Conservation (phyloP, 192 early-diverging fungal genomes). For the Funneliformis mosseae region DNA sequence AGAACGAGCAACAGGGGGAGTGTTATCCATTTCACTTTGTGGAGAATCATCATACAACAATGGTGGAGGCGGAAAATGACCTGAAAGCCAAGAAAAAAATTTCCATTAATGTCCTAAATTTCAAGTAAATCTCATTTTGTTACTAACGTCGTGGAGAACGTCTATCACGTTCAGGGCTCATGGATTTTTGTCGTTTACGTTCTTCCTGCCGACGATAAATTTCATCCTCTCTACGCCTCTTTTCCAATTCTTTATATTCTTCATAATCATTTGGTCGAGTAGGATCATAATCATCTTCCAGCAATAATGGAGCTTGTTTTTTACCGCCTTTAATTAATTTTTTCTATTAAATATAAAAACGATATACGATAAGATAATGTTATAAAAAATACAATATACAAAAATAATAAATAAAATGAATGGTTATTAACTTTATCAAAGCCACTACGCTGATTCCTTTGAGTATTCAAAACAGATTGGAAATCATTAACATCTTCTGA, state of each 20-base stretch:
- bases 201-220: slow-evolving; percentile 34
- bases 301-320: slow-evolving; percentile 41
- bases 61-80: slow-evolving; percentile 42
- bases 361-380: background rate
- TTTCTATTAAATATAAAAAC: slow-evolving; percentile 31
- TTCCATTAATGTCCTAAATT: background rate
- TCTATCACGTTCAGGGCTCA: slow-evolving; percentile 27
- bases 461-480: slow-evolving; percentile 37
- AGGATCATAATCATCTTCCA: slow-evolving; percentile 68
- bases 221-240: slow-evolving; percentile 46
- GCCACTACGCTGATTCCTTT: slow-evolving; percentile 36
- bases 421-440: slow-evolving; percentile 45
- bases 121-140: background rate
- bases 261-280: slow-evolving; percentile 74
- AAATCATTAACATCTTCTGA: slow-evolving; percentile 30
- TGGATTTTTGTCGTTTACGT: background rate
- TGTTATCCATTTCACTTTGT: background rate
- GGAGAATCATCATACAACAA: slow-evolving; percentile 31
- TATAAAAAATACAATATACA: background rate
- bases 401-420: background rate
- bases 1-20: background rate
- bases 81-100: background rate
- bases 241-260: slow-evolving; percentile 60
- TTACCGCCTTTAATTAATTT: slow-evolving; percentile 39
- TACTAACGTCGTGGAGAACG: slow-evolving; percentile 31